Conservation (phyloP, 768 basidiomycete species). For the Paxillus involutus region DNA sequence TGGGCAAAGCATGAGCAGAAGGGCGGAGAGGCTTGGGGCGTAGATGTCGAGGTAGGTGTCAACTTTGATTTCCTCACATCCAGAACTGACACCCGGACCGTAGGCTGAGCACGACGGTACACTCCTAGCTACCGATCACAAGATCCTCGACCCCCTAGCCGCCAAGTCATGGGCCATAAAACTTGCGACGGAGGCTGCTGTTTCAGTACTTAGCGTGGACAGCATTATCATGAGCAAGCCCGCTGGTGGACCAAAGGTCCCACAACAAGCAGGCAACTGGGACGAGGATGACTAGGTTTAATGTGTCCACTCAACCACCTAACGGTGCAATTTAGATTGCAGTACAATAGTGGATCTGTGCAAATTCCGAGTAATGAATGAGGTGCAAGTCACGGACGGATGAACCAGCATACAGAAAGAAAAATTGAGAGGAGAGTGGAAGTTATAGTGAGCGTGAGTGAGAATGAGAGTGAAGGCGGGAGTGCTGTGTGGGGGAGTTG, state of each 20-base stretch:
- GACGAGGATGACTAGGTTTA: constrained; percentile 60
- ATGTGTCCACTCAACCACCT: constrained; percentile 6
- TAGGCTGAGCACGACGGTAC: constrained; percentile 83
- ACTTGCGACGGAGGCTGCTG: constrained; percentile 89
- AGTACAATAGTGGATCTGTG: constrained; percentile 29
- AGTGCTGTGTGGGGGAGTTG: constrained; percentile 1
- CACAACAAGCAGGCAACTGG: constrained; percentile 87
- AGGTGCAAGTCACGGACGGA: constrained; percentile 1
- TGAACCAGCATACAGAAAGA: constrained; percentile 11
- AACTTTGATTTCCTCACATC: neutral
- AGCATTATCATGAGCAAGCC: constrained; percentile 97
- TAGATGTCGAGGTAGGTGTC: constrained; percentile 78
- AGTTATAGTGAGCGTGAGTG: constrained; percentile 8
- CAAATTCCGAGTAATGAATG: constrained; percentile 20
- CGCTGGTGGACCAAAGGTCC: constrained; percentile 86
- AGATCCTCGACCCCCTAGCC: constrained; percentile 84
- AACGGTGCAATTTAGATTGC: constrained; percentile 13
- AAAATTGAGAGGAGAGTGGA: neutral
- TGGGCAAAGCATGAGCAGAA: constrained; percentile 89
- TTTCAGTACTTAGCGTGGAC: constrained; percentile 91
- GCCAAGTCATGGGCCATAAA: constrained; percentile 89
- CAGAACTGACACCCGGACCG: neutral
- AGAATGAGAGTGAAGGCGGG: neutral
- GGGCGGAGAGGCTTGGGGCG: constrained; percentile 75
- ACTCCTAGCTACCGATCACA: constrained; percentile 54